phyloP scores from a whole-genome alignment of 1,284 basidiomycete species.

The Melampsora americana region DNA sequence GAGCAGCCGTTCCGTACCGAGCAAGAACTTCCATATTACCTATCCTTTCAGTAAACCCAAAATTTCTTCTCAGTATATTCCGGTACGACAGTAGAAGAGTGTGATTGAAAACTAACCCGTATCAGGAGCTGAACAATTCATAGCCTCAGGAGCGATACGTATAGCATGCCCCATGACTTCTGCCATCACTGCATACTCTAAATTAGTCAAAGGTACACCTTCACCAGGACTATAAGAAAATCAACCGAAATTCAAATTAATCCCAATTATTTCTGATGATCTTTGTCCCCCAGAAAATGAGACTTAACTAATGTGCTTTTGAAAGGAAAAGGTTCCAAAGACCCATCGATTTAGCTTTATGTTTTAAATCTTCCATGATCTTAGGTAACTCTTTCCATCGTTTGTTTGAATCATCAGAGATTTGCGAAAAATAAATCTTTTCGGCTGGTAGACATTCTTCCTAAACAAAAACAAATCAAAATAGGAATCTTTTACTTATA shows the following conservation, averaged over 20 bases:
- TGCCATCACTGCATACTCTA: slow-evolving; percentile 97
- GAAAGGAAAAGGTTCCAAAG: slow-evolving; percentile 97
- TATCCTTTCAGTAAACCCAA: slow-evolving; percentile 51
- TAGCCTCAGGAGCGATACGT: slow-evolving; percentile 74
- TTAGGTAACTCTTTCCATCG: slow-evolving; percentile 83
- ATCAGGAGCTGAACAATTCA: slow-evolving; percentile 91
- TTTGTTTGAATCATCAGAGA: slow-evolving; percentile 69
- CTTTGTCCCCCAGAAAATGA: not conserved
- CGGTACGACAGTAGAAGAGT: not conserved
- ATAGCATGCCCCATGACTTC: slow-evolving; percentile 83
- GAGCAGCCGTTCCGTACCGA: slow-evolving; percentile 79
- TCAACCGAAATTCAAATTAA: not conserved
- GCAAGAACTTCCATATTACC: slow-evolving; percentile 75
- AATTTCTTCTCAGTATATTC: not conserved
- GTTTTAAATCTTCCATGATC: slow-evolving; percentile 79
- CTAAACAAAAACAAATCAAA: slow-evolving; percentile 59
- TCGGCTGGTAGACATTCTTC: slow-evolving; percentile 80
- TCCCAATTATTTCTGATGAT: not conserved
- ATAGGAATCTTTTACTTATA: slow-evolving; percentile 34
- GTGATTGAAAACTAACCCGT: slow-evolving; percentile 64
- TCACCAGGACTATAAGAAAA: slow-evolving; percentile 56
- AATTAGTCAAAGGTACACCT: slow-evolving; percentile 83
- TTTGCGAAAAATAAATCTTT: slow-evolving; percentile 73
- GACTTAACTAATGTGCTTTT: slow-evolving; percentile 77
- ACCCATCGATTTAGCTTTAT: slow-evolving; percentile 77